These are phyloP conservation scores for Bassia scoparia DNA, from an alignment of 148 eudicot genomes.

Conservation along the genomic window DNA sequence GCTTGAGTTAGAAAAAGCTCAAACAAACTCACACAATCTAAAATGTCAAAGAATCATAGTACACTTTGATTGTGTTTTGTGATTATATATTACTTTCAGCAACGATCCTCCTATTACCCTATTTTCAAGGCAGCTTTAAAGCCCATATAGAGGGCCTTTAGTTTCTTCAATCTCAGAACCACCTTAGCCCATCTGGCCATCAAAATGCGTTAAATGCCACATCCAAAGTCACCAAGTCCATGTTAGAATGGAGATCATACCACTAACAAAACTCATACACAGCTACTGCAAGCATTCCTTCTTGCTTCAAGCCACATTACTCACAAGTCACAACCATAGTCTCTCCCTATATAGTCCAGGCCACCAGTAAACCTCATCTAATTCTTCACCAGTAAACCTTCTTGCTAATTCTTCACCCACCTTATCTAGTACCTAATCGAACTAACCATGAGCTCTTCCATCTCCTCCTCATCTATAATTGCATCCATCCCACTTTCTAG, in stretches of 20 bases:
- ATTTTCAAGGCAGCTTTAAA: neutral
- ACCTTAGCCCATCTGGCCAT: neutral
- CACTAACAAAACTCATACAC: neutral
- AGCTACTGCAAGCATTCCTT: neutral
- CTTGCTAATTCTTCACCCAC: neutral
- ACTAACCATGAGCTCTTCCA: neutral
- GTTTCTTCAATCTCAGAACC: neutral
- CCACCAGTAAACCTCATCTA: too few relatives aligned
- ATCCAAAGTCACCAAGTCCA: neutral
- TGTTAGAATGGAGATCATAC: too few relatives aligned
- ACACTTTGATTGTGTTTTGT: neutral
- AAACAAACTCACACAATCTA: neutral
- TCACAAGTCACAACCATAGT: neutral
- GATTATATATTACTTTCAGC: neutral
- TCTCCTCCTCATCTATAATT: neutral
- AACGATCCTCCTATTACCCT: neutral
- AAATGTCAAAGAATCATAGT: too few relatives aligned
- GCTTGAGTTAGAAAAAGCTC: neutral
- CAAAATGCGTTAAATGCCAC: too few relatives aligned
- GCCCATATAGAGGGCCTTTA: neutral
- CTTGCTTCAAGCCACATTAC: neutral
- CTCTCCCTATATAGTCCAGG: neutral
- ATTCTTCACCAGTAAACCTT: neutral
- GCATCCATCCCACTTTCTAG: neutral
- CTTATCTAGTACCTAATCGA: neutral